Base-by-base conservation (phyloP, 1,284 basidiomycete genomes). In the Tilletia indica region DNA sequence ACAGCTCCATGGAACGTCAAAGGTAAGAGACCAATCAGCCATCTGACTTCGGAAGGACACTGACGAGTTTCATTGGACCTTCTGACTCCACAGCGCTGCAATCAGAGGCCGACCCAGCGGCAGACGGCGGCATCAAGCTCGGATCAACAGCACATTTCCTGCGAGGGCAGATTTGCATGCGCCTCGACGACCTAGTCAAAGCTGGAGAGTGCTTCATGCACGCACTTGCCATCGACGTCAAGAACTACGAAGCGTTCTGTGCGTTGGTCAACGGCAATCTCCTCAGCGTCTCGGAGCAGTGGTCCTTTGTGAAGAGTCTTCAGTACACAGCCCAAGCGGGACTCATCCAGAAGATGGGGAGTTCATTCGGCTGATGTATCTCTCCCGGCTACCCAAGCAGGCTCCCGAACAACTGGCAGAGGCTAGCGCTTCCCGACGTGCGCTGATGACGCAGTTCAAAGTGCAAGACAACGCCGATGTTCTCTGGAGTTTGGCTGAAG, bases 181-280 rank as follows among this genome's bases (percentile, higher is more conserved):
- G 97, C 77, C 87, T 97, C 12, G 95, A 94, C 76, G 91, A 94
- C 6, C 89, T 91, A 14, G 91, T 93, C 61, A 89, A 92, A 74
- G 97, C 97, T 0, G 96, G 96, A 80, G 88, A 93, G 71, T 92
- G 91, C 75, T 97, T 98, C 82, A 91, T 98, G 89, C 94, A 97
- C 78, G 95, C 97, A 0, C 87, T 99, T 16, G 89, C 91, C 0
- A 87, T 98, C 14, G 97, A 99, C 80, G 93, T 99, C 36, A 97
- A 97, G 85, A 98, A 96, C 84, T 99, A 94, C 82, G 97, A 99
- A 77, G 92, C 94, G 0, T 99, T 97, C 80, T 89, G 92, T 70
- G 92, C 95, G 74, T 88, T 99, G 5, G 87, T 98, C 25, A 91
- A 90, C 54, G 92, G 94, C 1, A 92, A 95, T 91, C 73, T 84